Evolutionary conservation across 2,329 filamentous ascomycete genomes (phyloP).

Genomic region (Alternaria viburni): DNA sequence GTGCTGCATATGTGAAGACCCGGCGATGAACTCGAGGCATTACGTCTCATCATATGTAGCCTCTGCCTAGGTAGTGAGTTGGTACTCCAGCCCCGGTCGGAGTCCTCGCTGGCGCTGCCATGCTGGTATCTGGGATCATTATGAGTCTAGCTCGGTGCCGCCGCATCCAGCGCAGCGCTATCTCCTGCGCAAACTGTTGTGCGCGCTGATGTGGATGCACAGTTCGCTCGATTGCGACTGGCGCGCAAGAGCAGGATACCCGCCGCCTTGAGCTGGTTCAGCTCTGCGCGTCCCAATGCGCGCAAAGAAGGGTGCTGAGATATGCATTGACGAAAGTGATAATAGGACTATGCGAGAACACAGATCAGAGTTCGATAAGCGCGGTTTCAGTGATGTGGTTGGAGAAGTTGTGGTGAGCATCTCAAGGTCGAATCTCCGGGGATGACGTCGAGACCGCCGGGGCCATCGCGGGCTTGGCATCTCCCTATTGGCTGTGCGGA

Average conservation of each 20-base stretch:
- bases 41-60: too few species aligned
- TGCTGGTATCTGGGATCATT: neutral
- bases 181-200: neutral
- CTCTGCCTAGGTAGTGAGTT: too few species aligned
- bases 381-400: neutral
- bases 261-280: neutral
- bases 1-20: neutral
- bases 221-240: rapidly evolving
- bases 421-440: neutral
- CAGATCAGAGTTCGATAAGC: neutral
- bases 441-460: neutral
- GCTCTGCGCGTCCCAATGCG: neutral
- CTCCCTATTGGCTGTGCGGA: neutral
- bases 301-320: neutral
- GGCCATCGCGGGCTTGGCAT: neutral
- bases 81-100: neutral
- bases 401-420: neutral
- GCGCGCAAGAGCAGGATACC: neutral
- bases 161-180: neutral
- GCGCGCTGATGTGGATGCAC: rapidly evolving
- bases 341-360: neutral
- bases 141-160: neutral
- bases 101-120: neutral
- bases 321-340: neutral
- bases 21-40: too few species aligned